Evolutionary conservation across 2,329 filamentous ascomycete species (phyloP), one percentile per base, ranked within the genome.

Genomic region (Gnomoniopsis sp.): DNA sequence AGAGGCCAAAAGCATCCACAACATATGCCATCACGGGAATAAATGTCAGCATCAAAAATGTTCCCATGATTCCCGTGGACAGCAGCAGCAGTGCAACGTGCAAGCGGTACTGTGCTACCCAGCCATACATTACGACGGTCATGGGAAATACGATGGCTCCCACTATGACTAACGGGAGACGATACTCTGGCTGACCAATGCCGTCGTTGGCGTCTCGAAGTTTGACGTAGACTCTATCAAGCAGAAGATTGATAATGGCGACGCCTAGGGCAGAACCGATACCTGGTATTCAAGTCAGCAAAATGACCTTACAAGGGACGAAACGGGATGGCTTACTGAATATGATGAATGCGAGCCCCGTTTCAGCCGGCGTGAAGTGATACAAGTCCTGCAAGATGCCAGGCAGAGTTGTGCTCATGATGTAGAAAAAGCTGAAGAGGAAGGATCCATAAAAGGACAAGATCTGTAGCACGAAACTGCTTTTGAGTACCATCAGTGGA

Each of bases 1-100:
- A 85, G 6, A 81, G 59, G 0, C 81, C 80, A 58, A 79, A 83
- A 0, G 82, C 80, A 60, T 86, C 83, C 2, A 85, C 82, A 0
- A 85, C 75, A 62, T 85, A 86, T 0, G 81, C 76, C 57, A 77
- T 78, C 2, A 85, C 57, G 0, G 83, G 81, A 21, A 86, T 66
- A 49, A 78, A 71, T 3, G 73, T 72, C 2, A 85, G 67, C 51
- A 80, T 70, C 2, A 82, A 67, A 4, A 75, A 71, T 21, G 73
- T 67, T 12, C 82, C 82, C 6, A 83, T 67, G 1, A 79, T n/a
- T 2, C 67, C 74, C 0, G 81, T 73, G 0, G 74, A 67, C 0
- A 77, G 30, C 0, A 86, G 69, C 19, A 84, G 66, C 0, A 78
- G 23, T 0, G 71, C 56, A 0, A 83, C 67, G 0, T 79, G 77